Evolutionary conservation across 208 protist species (phyloP).

Genomic region (Wallacemonas rigidus): DNA sequence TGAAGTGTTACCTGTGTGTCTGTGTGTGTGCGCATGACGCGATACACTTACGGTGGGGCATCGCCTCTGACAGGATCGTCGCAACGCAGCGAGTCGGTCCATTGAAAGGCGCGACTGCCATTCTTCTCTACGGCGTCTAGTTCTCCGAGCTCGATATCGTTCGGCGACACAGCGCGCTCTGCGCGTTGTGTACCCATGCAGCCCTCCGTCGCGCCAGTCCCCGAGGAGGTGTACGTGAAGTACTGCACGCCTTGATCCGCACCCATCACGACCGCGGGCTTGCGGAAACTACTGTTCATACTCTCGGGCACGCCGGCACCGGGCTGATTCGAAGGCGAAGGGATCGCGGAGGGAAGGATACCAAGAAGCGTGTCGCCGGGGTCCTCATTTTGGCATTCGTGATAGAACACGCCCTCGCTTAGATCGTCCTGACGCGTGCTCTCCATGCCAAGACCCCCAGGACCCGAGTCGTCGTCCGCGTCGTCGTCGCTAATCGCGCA

Average conservation of each 20-base stretch:
- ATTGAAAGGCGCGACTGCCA: neutral
- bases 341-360: conserved; percentile 38
- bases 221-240: conserved; percentile 9
- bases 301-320: neutral
- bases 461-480: conserved; percentile 26
- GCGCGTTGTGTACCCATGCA: too few species aligned
- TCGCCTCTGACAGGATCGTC: neutral
- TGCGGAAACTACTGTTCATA: conserved; percentile 11
- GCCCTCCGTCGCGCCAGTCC: conserved; percentile 3
- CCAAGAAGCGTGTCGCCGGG: conserved; percentile 53
- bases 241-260: conserved; percentile 2
- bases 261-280: conserved; percentile 6
- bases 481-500: conserved; percentile 56
- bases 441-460: conserved; percentile 5
- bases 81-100: conserved; percentile 6
- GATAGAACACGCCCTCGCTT: conserved; percentile 70
- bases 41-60: too few species aligned
- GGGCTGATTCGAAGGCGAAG: neutral
- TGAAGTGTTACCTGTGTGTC: too few species aligned
- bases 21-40: too few species aligned
- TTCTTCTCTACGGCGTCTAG: neutral
- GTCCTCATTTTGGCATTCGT: conserved; percentile 30
- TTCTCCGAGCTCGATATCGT: conserved; percentile 2
- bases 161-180: neutral
- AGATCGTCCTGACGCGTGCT: conserved; percentile 21